Evolutionary conservation across 352 stramenopile genomes (phyloP), one percentile per base, ranked within the genome.

Genomic region (Pythium myriotylum): DNA sequence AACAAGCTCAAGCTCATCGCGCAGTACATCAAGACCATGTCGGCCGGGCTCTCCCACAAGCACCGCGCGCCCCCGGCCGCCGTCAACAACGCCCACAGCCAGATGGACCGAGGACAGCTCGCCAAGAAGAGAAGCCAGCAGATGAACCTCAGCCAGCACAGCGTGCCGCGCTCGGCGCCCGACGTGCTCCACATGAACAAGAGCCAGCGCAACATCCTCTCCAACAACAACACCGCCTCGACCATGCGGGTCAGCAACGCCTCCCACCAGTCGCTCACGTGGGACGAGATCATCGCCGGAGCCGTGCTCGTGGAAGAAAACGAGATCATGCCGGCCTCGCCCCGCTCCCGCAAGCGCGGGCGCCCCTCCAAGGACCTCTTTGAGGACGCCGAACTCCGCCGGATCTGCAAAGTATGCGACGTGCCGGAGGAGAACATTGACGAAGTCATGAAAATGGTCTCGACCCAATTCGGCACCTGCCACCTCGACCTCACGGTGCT

Each of bases 401-500:
- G 70, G 13, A 72, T 91, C 17, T 88, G 79, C 54, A 49, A 65
- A 46, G 65, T 69, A 32, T 88, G 68, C 27, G 75, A 77, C 12
- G 77, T 88, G 24, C 78, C 65, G 0, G 57, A 57, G 13, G 58
- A 70, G 37, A 77, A 77, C 56, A 47, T 82, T 27, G 73, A 77
- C 19, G 61, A 74, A 22, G 82, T 89, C 22, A 66, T 90, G 19
- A 54, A 72, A 39, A 79, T 84, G 17, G 67, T 90, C 14, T 63
- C 74, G 42, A 57, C 53, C 12, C 69, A 72, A 20, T 92, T 94
- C 67, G 82, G 82, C 19, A 89, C 84, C 6, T 79, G 72, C 19
- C 61, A 84, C 33, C 65, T 94, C 29, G 82, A 94, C 62, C 68
- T 94, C 42, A 83, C 90, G 19, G 64, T 72, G n/a, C 62, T 94